Evolutionary conservation across 257 asterid genomes (phyloP).

Genomic region (Salvia miltiorrhiza): DNA sequence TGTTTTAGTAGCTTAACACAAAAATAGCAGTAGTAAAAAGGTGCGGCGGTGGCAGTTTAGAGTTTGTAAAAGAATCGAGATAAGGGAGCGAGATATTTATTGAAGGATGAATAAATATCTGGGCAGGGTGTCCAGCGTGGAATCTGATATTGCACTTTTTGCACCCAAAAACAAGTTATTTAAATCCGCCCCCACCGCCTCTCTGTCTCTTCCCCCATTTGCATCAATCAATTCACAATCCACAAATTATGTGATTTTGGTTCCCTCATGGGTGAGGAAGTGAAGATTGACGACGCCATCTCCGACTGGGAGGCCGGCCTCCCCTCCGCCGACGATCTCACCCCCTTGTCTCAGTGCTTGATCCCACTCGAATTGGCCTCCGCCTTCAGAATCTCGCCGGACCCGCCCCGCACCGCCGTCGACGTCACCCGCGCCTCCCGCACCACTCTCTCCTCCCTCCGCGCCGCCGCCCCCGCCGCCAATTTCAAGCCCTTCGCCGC

Average conservation of each 20-base stretch:
- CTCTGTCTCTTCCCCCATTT: constrained; percentile 14
- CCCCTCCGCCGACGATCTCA: constrained; percentile 64
- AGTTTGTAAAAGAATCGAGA: no score
- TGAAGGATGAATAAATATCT: constrained; percentile 49
- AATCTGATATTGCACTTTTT: constrained; percentile 56
- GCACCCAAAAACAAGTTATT: constrained; percentile 18
- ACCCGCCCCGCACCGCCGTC: constrained; percentile 44
- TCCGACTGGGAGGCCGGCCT: constrained; percentile 82
- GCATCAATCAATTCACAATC: not conserved
- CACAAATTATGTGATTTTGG: constrained; percentile 2
- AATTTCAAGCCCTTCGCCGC: constrained; percentile 38
- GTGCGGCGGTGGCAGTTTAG: no score
- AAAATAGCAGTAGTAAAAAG: no score
- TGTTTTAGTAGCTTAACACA: no score
- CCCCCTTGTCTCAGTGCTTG: constrained; percentile 64
- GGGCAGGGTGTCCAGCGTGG: constrained; percentile 49
- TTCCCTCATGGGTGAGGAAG: constrained; percentile 53
- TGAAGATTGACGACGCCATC: constrained; percentile 41
- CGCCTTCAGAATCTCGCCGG: constrained; percentile 78
- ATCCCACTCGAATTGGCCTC: constrained; percentile 78
- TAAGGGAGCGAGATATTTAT: no score
- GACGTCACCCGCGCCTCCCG: constrained; percentile 84
- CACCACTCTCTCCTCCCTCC: constrained; percentile 55
- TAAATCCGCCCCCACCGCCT: constrained; percentile 29
- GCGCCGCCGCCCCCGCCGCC: constrained; percentile 23